These are phyloP conservation scores for Phytophthora pinifolia DNA, from an alignment of 352 stramenopile species.

Conservation along the genomic window DNA sequence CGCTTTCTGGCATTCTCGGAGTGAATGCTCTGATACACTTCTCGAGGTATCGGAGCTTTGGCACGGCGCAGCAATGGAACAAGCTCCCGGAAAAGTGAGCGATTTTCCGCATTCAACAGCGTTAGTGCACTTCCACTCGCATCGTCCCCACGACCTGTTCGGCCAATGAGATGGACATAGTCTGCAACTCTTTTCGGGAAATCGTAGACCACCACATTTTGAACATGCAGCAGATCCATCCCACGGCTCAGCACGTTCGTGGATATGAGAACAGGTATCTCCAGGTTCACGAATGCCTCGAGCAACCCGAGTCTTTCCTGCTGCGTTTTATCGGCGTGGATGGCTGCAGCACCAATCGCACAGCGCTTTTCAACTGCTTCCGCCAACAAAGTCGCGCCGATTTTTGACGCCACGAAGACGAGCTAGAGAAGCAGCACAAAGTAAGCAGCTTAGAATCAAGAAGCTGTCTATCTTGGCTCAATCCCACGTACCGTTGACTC, in stretches of 20 bases:
- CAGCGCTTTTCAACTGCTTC: conserved; percentile 49
- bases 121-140: conserved; percentile 32
- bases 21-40: conserved; percentile 51
- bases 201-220: conserved; percentile 78
- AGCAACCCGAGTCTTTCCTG: conserved; percentile 49
- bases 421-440: conserved; percentile 35
- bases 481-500: conserved; percentile 48
- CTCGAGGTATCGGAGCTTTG: conserved; percentile 31
- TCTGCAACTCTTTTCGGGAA: conserved; percentile 55
- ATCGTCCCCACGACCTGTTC: conserved; percentile 35
- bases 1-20: conserved; percentile 16
- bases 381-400: conserved; percentile 62
- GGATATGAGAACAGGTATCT: conserved; percentile 52
- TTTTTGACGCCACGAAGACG: conserved; percentile 72
- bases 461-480: background rate
- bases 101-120: conserved; percentile 49
- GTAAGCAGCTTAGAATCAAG: background rate
- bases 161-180: conserved; percentile 70
- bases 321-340: conserved; percentile 71
- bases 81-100: conserved; percentile 44
- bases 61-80: conserved; percentile 32
- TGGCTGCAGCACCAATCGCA: conserved; percentile 34
- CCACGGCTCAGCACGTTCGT: conserved; percentile 76
- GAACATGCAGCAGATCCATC: conserved; percentile 64
- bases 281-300: conserved; percentile 59